phyloP scores from a whole-genome alignment of 768 basidiomycete species.

The Naganishia friedmannii region DNA sequence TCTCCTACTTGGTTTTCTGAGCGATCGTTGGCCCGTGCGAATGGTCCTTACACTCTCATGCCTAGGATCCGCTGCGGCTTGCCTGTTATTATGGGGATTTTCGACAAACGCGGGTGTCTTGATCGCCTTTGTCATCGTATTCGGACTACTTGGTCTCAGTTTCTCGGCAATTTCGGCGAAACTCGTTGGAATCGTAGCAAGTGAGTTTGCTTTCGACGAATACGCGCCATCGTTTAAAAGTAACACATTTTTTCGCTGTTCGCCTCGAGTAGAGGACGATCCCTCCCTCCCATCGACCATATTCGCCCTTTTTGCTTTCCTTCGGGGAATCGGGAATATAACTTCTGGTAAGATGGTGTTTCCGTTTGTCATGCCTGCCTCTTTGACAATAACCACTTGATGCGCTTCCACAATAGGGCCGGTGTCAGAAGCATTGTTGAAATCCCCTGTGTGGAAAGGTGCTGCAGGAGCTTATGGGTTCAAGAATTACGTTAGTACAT shows the following conservation, averaged over 20 bases:
- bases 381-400: not conserved
- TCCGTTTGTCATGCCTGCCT: no score
- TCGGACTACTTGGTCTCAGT: slow-evolving; percentile 39
- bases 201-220: no score
- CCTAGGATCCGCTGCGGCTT: slow-evolving; percentile 38
- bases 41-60: slow-evolving; percentile 40
- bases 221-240: no score
- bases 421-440: slow-evolving; percentile 41
- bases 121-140: slow-evolving; percentile 39
- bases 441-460: slow-evolving; percentile 33
- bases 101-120: slow-evolving; percentile 37
- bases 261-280: slow-evolving; percentile 41
- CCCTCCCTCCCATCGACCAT: slow-evolving; percentile 33
- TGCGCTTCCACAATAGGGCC: slow-evolving; percentile 33
- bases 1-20: slow-evolving; percentile 39
- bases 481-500: slow-evolving; percentile 43
- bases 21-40: slow-evolving; percentile 39
- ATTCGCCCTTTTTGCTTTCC: slow-evolving; percentile 42
- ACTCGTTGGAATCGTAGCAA: slow-evolving; percentile 39
- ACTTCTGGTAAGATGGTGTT: slow-evolving; percentile 40
- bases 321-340: slow-evolving; percentile 44
- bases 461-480: slow-evolving; percentile 44
- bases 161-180: slow-evolving; percentile 43
- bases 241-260: no score
- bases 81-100: slow-evolving; percentile 48